These are phyloP conservation scores for Cavenderia fasciculata DNA, from an alignment of 78 protist species.

Conservation along the genomic window DNA sequence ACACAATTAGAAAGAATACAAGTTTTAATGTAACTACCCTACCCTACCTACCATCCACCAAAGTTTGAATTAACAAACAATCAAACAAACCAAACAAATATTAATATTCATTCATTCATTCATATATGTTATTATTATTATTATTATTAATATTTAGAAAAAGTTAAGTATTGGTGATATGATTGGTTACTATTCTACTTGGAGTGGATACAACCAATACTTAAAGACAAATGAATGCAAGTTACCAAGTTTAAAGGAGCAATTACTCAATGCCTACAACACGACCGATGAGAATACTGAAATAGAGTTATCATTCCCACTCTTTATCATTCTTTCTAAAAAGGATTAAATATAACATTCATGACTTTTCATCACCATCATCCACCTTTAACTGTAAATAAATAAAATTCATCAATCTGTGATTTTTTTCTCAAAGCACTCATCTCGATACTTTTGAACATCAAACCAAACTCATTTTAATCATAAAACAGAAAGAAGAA, in stretches of 20 bases:
- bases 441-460: no score
- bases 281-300: slow-evolving; percentile 14
- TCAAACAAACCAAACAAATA: no score
- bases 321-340: slow-evolving; percentile 19
- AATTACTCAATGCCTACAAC: slow-evolving; percentile 2
- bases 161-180: slow-evolving; percentile 11
- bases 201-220: slow-evolving; percentile 47
- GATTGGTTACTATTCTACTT: slow-evolving; percentile 42
- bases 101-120: background rate
- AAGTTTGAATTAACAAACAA: no score
- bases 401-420: no score
- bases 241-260: slow-evolving; percentile 6
- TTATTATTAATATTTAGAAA: background rate
- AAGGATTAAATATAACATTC: no score
- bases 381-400: no score
- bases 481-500: no score
- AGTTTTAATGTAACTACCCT: background rate
- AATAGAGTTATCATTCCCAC: slow-evolving; percentile 19
- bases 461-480: no score
- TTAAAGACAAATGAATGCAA: background rate
- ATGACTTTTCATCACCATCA: no score
- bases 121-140: background rate
- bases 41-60: no score
- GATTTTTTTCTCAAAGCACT: no score
- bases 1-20: slow-evolving; percentile 16